These are phyloP conservation scores for Botrytis squamosa DNA, from an alignment of 2,329 filamentous ascomycete species.

Conservation along the genomic window DNA sequence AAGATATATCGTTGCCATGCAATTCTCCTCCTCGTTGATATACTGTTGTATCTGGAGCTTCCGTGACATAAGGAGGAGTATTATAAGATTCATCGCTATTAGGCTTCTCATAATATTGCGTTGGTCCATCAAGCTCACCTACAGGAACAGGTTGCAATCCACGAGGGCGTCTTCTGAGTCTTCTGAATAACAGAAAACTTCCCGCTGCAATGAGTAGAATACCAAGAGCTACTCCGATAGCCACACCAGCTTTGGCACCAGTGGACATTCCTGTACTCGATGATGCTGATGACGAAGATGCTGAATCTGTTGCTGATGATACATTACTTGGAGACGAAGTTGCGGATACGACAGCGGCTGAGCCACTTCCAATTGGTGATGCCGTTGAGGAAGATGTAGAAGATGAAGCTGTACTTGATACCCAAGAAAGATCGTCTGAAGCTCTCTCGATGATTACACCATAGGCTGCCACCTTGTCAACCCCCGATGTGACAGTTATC, in stretches of 20 bases:
- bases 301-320: not conserved
- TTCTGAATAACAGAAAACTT: not conserved
- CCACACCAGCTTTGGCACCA: not conserved
- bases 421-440: slow-evolving; percentile 6
- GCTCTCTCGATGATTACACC: slow-evolving; percentile 17
- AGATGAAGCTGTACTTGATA: not conserved
- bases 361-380: not conserved
- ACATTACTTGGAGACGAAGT: not conserved
- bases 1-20: not conserved
- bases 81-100: not conserved
- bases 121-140: not conserved
- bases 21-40: not conserved
- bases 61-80: not conserved
- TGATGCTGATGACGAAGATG: not conserved
- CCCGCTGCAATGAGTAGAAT: not conserved
- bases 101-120: not conserved
- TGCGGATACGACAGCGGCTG: not conserved
- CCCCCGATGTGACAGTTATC: not conserved
- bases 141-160: not conserved
- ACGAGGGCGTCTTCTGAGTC: not conserved
- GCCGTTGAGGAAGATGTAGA: not conserved
- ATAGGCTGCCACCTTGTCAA: slow-evolving; percentile 7
- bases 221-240: not conserved
- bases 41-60: not conserved
- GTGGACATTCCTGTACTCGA: not conserved